Evolutionary conservation across 2,329 filamentous ascomycete genomes (phyloP).

Genomic region (Pyrenophora tritici-repentis): DNA sequence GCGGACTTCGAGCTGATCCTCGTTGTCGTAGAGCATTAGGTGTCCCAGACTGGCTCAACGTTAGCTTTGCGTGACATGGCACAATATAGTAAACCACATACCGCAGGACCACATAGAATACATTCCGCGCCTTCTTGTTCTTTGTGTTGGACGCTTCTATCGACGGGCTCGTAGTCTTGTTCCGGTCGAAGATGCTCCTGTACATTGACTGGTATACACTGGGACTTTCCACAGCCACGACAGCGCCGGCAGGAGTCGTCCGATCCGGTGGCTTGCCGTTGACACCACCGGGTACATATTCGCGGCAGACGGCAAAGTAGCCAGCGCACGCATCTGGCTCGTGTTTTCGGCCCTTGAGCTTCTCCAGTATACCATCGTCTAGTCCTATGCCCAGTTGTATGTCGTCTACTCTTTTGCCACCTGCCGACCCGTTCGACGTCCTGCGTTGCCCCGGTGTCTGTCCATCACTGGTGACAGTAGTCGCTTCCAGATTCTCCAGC

Average conservation of each 20-base stretch:
- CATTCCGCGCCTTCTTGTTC: slow-evolving; percentile 72
- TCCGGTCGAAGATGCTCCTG: slow-evolving; percentile 86
- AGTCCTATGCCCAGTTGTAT: slow-evolving; percentile 25
- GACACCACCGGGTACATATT: slow-evolving; percentile 88
- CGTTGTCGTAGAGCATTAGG: slow-evolving; percentile 95
- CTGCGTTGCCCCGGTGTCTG: slow-evolving; percentile 5
- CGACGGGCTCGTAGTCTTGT: slow-evolving; percentile 61
- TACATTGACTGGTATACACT: slow-evolving; percentile 99
- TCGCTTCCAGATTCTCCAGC: slow-evolving; percentile 8
- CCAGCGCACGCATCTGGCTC: slow-evolving; percentile 82
- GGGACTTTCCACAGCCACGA: slow-evolving; percentile 78
- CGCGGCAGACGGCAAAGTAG: slow-evolving; percentile 93
- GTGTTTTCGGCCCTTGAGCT: slow-evolving; percentile 48
- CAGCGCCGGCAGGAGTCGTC: slow-evolving; percentile 77
- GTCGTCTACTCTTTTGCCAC: slow-evolving; percentile 16
- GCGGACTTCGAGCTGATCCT: slow-evolving; percentile 91
- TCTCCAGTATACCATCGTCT: slow-evolving; percentile 31
- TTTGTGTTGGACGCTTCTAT: slow-evolving; percentile 59
- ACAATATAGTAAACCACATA: slow-evolving; percentile 48
- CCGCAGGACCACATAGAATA: slow-evolving; percentile 91
- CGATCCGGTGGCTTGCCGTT: slow-evolving; percentile 92
- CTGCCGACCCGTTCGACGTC: slow-evolving; percentile 19
- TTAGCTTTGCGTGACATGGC: slow-evolving; percentile 11
- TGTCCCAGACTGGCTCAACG: slow-evolving; percentile 66
- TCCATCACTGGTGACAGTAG: background rate